Evolutionary conservation across 2,329 filamentous ascomycete genomes (phyloP).

Genomic region (Cladophialophora bantiana): DNA sequence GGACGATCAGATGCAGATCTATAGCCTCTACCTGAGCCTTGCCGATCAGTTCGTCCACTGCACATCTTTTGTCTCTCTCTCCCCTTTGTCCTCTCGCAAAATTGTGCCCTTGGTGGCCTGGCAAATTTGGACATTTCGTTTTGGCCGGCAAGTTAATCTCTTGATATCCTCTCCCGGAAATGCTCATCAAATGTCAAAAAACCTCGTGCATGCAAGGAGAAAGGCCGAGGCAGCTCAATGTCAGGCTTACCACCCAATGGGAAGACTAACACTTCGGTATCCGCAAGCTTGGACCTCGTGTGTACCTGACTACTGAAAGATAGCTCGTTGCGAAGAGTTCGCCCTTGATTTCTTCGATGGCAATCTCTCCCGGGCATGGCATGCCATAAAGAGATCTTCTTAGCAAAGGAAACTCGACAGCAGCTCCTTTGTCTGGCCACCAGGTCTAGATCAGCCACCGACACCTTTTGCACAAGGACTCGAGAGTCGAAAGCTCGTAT

Average conservation of each 20-base stretch:
- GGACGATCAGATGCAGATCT: constrained; percentile 3
- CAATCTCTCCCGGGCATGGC: not conserved
- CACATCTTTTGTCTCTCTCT: not conserved
- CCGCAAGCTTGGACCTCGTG: constrained; percentile 14
- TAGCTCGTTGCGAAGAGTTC: not conserved
- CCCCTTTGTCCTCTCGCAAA: not conserved
- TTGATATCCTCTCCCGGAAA: constrained; percentile 8
- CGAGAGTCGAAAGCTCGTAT: not conserved
- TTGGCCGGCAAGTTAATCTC: constrained; percentile 31
- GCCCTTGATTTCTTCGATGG: not conserved
- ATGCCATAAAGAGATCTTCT: not conserved
- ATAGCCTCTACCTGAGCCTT: not conserved
- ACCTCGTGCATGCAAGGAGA: constrained; percentile 28
- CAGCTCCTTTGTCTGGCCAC: not conserved
- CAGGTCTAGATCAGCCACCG: constrained; percentile 10
- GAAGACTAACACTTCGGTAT: not conserved
- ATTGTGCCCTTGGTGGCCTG: constrained; percentile 1
- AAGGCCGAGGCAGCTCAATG: constrained; percentile 8
- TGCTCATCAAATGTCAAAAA: constrained; percentile 27
- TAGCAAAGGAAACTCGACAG: not conserved
- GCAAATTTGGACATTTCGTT: constrained; percentile 32
- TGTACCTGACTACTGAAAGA: constrained; percentile 10
- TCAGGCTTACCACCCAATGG: constrained; percentile 14
- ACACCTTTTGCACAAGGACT: not conserved
- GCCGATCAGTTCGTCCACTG: not conserved